Base-by-base conservation (phyloP, 2,329 filamentous ascomycete genomes). In the Diaporthe citriasiana region DNA sequence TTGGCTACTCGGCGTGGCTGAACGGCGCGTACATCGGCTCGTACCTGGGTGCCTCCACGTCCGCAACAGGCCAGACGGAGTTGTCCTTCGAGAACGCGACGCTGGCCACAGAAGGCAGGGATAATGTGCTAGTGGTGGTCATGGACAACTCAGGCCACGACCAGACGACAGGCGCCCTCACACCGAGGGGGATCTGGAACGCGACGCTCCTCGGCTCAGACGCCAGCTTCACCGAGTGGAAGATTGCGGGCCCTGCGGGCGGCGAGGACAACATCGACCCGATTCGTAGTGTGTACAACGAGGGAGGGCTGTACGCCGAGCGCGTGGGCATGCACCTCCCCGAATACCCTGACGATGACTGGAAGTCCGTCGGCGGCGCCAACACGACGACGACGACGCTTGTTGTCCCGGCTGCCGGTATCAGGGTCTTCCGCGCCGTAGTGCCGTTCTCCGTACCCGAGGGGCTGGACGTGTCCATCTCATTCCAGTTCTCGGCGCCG, bases 111-210 rank as follows among this genome's bases (percentile, higher is more conserved):
- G 81, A 82, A 0, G 79, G 77, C 0, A 51, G 5, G 6, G 80
- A 84, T 0, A 89, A 90, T 72, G 79, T 87, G 2, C 82, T 91
- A 8, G 84, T 90, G n/a, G 81, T 91, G 4, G 82, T 91, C 33
- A 87, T 90, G 80, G 88, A 92, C 77, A 87, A 91, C 81, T 89
- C 88, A 25, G 90, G 90, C 13, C 89, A 92, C 77, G 89, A 91
- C 66, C 84, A 89, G 35, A 86, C 85, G 0, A 83, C 83, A 1
- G 84, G 82, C 0, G 87, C 87, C 7, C 82, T 85, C 5, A 84
- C 87, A 22, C 84, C 87, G 12, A 82, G 88, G 56, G 89, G 89
- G 6, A 89, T 90, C 76, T 83, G 84, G 60, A 86, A 87, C 40
- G 88, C 88, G 0, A 88, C 85, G 1, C 85, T 90, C 1, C 55